Evolutionary conservation across 169 alveolate genomes (phyloP).

Genomic region (Cystoisospora suis): DNA sequence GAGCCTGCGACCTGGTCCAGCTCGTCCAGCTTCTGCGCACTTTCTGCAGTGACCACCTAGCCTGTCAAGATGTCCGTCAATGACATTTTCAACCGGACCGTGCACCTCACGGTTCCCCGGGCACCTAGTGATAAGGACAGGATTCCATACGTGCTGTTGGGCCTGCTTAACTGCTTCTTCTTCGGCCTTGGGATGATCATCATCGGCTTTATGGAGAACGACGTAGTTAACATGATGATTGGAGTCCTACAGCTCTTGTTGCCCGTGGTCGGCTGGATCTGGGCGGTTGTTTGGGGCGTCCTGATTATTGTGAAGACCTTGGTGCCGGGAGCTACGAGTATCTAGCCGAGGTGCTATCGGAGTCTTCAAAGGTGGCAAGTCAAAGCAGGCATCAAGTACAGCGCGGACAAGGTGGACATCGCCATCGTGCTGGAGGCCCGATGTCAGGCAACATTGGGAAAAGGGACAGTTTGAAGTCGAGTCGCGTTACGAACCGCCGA

Average conservation of each 20-base stretch:
- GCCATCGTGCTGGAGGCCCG: no score
- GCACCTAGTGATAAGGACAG: conserved; percentile 4
- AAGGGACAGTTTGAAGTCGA: no score
- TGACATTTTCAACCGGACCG: neutral
- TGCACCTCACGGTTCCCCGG: conserved; percentile 22
- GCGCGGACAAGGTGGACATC: no score
- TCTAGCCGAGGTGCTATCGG: no score
- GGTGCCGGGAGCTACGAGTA: neutral
- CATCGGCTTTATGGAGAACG: conserved; percentile 64
- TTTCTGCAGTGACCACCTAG: no score
- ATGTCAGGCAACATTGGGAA: no score
- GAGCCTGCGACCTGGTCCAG: no score
- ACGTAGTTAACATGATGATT: conserved; percentile 64
- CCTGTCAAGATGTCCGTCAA: neutral
- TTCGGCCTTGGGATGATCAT: conserved; percentile 71
- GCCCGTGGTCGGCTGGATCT: conserved; percentile 70
- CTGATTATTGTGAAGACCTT: conserved; percentile 39
- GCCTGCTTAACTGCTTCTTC: conserved; percentile 57
- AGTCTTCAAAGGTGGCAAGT: no score
- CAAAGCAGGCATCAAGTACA: no score
- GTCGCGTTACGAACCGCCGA: no score
- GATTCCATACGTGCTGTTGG: conserved; percentile 50
- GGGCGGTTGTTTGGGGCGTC: conserved; percentile 72
- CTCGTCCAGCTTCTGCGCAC: no score
- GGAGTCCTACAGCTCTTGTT: conserved; percentile 66